Conservation (phyloP, 2,329 filamentous ascomycete genomes). For the Byssoonygena ceratinophila region DNA sequence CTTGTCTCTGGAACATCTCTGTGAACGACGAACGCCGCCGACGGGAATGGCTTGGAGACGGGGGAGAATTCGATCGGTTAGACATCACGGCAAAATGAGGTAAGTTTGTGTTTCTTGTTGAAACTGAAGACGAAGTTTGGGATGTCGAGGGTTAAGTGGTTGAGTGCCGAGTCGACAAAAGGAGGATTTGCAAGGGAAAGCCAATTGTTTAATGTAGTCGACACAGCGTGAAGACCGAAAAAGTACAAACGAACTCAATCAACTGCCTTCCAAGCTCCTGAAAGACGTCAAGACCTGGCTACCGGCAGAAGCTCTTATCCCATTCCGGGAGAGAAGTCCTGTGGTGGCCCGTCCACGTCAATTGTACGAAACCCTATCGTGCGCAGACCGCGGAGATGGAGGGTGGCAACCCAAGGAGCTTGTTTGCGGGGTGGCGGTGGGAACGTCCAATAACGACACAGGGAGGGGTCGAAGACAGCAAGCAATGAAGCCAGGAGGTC, state of each 20-base stretch:
- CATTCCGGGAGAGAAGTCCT: not conserved
- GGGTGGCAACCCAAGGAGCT: constrained; percentile 2
- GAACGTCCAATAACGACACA: constrained; percentile 2
- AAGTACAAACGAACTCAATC: not conserved
- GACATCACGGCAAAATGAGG: not conserved
- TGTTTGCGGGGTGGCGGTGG: constrained; percentile 9
- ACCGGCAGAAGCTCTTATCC: not conserved
- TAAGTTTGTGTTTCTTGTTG: not conserved
- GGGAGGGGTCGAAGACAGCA: constrained; percentile 1
- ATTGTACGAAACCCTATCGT: not conserved
- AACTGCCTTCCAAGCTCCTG: not conserved
- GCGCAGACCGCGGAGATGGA: not conserved
- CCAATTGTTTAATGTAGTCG: not conserved
- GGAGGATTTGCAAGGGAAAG: not conserved
- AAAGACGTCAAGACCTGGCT: not conserved
- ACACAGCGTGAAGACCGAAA: not conserved
- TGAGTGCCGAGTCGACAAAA: not conserved
- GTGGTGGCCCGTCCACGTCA: not conserved
- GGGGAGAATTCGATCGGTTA: constrained; percentile 23
- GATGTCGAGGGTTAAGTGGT: not conserved
- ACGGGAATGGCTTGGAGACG: constrained; percentile 27
- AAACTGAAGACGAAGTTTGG: not conserved
- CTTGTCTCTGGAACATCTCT: constrained; percentile 32
- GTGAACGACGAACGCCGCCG: constrained; percentile 40
- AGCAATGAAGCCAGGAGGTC: not conserved